A percentile compares a stretch with the other conserved stretches of the same genome.
Conservation (phyloP, 768 basidiomycete genomes). For the Leccinum disarticulatum region DNA sequence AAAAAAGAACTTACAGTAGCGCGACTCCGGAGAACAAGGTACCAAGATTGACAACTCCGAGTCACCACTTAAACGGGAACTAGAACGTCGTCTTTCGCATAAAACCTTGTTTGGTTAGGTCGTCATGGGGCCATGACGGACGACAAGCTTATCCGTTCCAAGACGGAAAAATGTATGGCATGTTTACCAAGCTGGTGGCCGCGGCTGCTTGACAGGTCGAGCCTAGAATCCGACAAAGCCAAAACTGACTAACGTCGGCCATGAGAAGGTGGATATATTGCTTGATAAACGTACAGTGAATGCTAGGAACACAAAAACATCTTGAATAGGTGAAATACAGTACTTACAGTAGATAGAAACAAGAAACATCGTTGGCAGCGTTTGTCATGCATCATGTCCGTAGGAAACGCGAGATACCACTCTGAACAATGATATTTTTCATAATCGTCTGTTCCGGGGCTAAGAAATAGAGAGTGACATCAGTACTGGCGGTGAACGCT, state of each 20-base stretch:
- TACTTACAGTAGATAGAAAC: background rate
- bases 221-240: conserved; percentile 38
- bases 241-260: conserved; percentile 43
- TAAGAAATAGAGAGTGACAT: conserved; percentile 26
- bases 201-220: conserved; percentile 72
- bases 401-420: conserved; percentile 73
- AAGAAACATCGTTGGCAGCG: background rate
- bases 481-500: background rate
- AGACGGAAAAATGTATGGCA: conserved; percentile 98
- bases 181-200: conserved; percentile 87
- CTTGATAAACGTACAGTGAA: conserved; percentile 13
- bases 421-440: conserved; percentile 84
- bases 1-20: too few relatives aligned
- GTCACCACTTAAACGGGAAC: too few relatives aligned
- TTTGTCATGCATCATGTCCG: conserved; percentile 33
- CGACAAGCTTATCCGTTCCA: conserved; percentile 90
- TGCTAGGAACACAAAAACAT: background rate
- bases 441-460: conserved; percentile 85
- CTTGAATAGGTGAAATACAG: background rate
- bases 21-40: too few relatives aligned
- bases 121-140: conserved; percentile 99
- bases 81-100: too few relatives aligned
- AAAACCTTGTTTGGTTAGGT: conserved; percentile 44
- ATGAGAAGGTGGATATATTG: background rate
- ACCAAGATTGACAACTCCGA: too few relatives aligned